A percentile compares a stretch with the other conserved stretches of the same genome.
phyloP scores from a whole-genome alignment of 108 stramenopile genomes.

The Licmophora abbreviata region DNA sequence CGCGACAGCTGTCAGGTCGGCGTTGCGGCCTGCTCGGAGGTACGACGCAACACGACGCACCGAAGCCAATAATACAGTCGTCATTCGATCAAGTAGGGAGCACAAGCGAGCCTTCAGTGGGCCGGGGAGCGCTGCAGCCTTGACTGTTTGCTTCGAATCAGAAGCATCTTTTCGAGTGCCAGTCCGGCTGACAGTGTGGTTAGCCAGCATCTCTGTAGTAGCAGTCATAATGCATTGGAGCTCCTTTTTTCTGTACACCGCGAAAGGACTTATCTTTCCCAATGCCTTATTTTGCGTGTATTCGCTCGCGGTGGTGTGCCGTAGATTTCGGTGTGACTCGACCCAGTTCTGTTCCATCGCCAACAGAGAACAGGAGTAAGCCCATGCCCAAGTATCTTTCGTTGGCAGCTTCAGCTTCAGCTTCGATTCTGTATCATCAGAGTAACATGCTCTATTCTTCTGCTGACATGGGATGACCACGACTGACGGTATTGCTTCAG shows the following conservation, averaged over 20 bases:
- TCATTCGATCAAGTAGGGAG: slow-evolving; percentile 6
- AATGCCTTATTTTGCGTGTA: not conserved
- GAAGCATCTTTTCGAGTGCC: not conserved
- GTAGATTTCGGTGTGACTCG: not conserved
- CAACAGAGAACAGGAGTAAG: not conserved
- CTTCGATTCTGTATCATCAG: not conserved
- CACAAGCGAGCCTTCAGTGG: not conserved
- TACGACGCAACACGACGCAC: not conserved
- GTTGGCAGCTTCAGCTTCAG: not conserved
- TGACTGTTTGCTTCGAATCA: too few species aligned
- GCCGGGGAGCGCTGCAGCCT: not conserved
- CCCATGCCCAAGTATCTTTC: not conserved
- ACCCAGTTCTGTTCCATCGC: slow-evolving; percentile 1
- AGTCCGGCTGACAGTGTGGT: not conserved
- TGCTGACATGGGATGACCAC: not conserved
- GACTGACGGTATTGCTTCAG: not conserved
- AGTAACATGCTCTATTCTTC: not conserved
- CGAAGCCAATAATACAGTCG: not conserved
- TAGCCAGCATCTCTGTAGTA: not conserved
- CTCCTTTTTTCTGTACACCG: not conserved
- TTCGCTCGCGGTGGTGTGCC: too few species aligned
- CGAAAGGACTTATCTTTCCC: not conserved
- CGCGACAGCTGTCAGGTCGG: not conserved
- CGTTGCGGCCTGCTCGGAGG: not conserved
- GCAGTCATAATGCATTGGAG: not conserved